These are phyloP conservation scores for Trichophyton benhamiae DNA, from an alignment of 2,329 filamentous ascomycete species.

Conservation along the genomic window DNA sequence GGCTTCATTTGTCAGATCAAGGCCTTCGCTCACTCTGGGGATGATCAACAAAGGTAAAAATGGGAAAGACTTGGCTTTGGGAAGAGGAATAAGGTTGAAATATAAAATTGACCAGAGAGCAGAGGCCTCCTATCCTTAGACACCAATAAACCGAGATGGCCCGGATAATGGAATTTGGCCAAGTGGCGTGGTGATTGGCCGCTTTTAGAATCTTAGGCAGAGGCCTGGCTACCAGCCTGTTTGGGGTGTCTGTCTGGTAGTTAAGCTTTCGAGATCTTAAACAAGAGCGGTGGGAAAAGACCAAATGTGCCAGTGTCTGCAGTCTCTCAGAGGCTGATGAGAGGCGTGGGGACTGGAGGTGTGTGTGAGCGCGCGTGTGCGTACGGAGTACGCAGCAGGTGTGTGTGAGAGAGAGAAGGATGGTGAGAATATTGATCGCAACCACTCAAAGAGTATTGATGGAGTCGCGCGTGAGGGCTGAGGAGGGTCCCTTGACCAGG, in stretches of 20 bases:
- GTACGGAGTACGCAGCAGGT: no score
- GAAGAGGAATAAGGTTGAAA: not conserved
- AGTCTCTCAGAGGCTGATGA: constrained; percentile 8
- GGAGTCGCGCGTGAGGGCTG: constrained; percentile 5
- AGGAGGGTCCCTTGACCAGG: not conserved
- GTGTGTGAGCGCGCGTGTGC: no score
- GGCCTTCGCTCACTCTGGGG: not conserved
- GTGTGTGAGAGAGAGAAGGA: not conserved
- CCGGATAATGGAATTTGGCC: constrained; percentile 7
- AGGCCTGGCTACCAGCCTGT: constrained; percentile 1
- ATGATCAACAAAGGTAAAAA: constrained; percentile 5
- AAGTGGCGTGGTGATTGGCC: constrained; percentile 10
- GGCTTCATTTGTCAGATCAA: constrained; percentile 16
- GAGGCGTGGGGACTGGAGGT: not conserved
- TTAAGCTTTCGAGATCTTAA: not conserved
- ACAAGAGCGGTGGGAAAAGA: constrained; percentile 42
- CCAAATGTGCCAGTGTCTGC: constrained; percentile 35
- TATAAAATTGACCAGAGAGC: not conserved
- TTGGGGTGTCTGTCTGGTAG: not conserved
- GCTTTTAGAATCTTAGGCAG: not conserved
- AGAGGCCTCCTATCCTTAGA: not conserved
- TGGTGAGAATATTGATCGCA: constrained; percentile 5
- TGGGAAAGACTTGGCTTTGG: constrained; percentile 9
- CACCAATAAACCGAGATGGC: constrained; percentile 5
- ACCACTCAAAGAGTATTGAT: not conserved